These are phyloP conservation scores for Kodamaea leandrae DNA, from an alignment of 805 yeast genomes.

Conservation along the genomic window DNA sequence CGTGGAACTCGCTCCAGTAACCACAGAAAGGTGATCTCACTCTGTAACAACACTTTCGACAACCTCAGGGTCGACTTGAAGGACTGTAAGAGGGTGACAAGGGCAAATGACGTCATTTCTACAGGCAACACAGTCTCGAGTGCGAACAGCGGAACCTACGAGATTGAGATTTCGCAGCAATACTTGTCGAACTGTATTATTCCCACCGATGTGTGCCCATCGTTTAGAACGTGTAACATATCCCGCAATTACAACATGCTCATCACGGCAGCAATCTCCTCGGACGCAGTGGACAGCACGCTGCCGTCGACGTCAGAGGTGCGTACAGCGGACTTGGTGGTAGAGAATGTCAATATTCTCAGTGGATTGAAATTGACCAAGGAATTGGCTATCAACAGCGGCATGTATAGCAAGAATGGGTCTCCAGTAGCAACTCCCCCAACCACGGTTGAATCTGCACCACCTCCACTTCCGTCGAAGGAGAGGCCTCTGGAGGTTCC, in stretches of 20 bases:
- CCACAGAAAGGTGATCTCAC: constrained; percentile 21
- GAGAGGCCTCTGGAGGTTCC: neutral
- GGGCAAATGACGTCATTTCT: constrained; percentile 12
- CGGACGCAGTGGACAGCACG: constrained; percentile 8
- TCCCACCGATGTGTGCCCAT: constrained; percentile 51
- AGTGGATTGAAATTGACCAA: constrained; percentile 32
- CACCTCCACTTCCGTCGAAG: neutral
- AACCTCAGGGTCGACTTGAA: constrained; percentile 41
- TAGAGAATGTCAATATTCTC: constrained; percentile 28
- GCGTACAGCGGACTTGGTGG: neutral
- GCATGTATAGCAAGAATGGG: too few relatives aligned
- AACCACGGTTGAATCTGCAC: neutral
- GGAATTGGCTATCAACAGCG: constrained; percentile 14
- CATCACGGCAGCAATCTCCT: constrained; percentile 29
- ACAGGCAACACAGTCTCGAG: constrained; percentile 18
- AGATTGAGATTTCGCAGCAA: constrained; percentile 44
- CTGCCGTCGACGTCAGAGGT: neutral
- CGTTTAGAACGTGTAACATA: constrained; percentile 57
- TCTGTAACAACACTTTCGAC: constrained; percentile 34
- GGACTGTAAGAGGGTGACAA: constrained; percentile 26
- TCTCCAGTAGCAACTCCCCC: neutral
- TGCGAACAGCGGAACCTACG: constrained; percentile 22
- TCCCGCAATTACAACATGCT: constrained; percentile 41
- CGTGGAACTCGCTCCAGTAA: constrained; percentile 26
- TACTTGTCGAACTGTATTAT: constrained; percentile 40